Conservation (phyloP, 345 rosid genomes). For the Linum usitatissimum region DNA sequence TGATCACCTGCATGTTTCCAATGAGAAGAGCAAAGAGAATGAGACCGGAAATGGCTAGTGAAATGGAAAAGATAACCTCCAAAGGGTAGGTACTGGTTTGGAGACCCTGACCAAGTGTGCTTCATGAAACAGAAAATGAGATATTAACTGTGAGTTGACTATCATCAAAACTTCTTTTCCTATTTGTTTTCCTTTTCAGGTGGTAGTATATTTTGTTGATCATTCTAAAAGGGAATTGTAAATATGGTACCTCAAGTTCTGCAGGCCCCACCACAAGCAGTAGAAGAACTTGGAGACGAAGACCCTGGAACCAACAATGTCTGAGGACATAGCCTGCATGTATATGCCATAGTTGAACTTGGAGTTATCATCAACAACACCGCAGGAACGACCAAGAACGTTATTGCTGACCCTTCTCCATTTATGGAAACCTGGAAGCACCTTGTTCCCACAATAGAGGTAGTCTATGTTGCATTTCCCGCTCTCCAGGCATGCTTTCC, state of each 20-base stretch:
- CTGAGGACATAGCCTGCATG: constrained; percentile 51
- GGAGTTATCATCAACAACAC: constrained; percentile 15
- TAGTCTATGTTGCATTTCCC: constrained; percentile 32
- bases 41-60: constrained; percentile 60
- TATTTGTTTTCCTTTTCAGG: background rate
- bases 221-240: too few species aligned
- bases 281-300: constrained; percentile 57
- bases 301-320: constrained; percentile 35
- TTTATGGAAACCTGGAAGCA: constrained; percentile 28
- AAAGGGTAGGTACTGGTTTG: constrained; percentile 63
- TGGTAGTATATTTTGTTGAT: background rate
- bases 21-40: constrained; percentile 53
- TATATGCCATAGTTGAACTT: constrained; percentile 65
- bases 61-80: constrained; percentile 71
- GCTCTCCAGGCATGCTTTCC: constrained; percentile 36
- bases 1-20: constrained; percentile 11
- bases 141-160: background rate
- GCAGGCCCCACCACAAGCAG: constrained; percentile 94
- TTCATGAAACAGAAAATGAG: constrained; percentile 15
- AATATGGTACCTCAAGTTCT: constrained; percentile 56
- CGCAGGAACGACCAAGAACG: constrained; percentile 35
- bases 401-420: constrained; percentile 43
- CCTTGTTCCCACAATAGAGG: constrained; percentile 60
- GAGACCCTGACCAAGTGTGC: constrained; percentile 91
- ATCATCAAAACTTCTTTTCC: background rate